phyloP scores from a whole-genome alignment of 148 eudicot species.

The Rhododendron ferrugineum region DNA sequence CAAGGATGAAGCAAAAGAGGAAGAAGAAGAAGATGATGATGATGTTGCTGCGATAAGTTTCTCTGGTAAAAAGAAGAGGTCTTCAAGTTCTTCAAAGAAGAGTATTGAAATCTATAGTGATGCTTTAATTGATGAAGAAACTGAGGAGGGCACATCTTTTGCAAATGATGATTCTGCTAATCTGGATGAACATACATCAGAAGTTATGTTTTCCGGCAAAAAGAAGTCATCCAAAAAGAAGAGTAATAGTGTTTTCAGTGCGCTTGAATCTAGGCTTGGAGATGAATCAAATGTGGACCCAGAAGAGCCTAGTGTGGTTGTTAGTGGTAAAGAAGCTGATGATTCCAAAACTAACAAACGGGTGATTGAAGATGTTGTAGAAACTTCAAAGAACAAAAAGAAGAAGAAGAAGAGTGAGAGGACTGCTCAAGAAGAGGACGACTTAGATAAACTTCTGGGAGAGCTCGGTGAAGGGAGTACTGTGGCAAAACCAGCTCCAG shows the following conservation, averaged over 20 bases:
- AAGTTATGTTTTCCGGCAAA: conserved; percentile 57
- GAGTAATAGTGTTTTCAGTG: conserved; percentile 26
- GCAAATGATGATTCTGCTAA: conserved; percentile 19
- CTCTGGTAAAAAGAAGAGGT: conserved; percentile 62
- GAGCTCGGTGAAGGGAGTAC: conserved; percentile 69
- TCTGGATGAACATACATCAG: conserved; percentile 33
- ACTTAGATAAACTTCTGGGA: conserved; percentile 67
- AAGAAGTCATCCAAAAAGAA: conserved; percentile 93
- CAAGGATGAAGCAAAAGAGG: conserved; percentile 13
- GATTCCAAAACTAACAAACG: conserved; percentile 27
- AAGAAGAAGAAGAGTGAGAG: conserved; percentile 81
- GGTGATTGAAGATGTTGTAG: conserved; percentile 27
- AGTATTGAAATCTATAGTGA: conserved; percentile 38
- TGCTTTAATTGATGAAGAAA: conserved; percentile 48
- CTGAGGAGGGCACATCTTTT: conserved; percentile 42
- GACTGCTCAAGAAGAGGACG: conserved; percentile 75
- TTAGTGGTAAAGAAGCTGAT: conserved; percentile 18
- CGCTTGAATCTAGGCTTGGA: conserved; percentile 26
- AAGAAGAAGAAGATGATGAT: conserved; percentile 25
- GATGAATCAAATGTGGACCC: conserved; percentile 16
- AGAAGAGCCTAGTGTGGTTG: conserved; percentile 14
- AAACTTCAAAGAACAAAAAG: conserved; percentile 68
- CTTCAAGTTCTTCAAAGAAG: conserved; percentile 57
- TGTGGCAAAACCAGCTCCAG: conserved; percentile 29
- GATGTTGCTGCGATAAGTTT: conserved; percentile 36